phyloP scores from a whole-genome alignment of 148 eudicot genomes.

The Amaranthus cruentus region DNA sequence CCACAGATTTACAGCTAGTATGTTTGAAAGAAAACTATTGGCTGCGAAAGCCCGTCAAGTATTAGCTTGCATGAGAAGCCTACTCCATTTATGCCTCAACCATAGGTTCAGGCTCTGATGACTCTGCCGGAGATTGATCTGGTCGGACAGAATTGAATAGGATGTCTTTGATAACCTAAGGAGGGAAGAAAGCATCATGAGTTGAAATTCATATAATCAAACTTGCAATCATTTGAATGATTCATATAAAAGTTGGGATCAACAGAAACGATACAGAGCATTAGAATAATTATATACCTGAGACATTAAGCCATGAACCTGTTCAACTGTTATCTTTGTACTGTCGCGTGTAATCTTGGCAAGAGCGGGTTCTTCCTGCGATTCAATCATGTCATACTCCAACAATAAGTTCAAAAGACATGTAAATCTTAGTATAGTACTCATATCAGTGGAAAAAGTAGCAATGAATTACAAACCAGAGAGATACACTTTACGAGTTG shows the following conservation, averaged over 20 bases:
- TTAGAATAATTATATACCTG: slow-evolving; percentile 42
- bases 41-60: neutral
- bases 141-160: slow-evolving; percentile 83
- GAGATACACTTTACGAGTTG: neutral
- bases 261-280: neutral
- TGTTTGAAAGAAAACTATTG: neutral
- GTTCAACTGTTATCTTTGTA: slow-evolving; percentile 99
- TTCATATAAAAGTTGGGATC: neutral
- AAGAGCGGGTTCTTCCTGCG: slow-evolving; percentile 93
- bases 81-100: slow-evolving; percentile 51
- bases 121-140: slow-evolving; percentile 44
- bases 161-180: slow-evolving; percentile 85
- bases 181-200: neutral
- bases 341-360: slow-evolving; percentile 95
- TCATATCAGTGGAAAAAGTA: neutral
- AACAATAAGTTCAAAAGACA: neutral
- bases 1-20: slow-evolving; percentile 15
- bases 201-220: neutral
- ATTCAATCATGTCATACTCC: slow-evolving; percentile 6
- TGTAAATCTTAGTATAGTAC: too few relatives aligned
- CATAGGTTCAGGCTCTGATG: slow-evolving; percentile 93
- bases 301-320: slow-evolving; percentile 96
- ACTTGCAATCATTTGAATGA: neutral
- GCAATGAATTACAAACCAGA: neutral
- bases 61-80: neutral